phyloP scores from a whole-genome alignment of 257 asterid genomes.

The Solanum peruvianum region DNA sequence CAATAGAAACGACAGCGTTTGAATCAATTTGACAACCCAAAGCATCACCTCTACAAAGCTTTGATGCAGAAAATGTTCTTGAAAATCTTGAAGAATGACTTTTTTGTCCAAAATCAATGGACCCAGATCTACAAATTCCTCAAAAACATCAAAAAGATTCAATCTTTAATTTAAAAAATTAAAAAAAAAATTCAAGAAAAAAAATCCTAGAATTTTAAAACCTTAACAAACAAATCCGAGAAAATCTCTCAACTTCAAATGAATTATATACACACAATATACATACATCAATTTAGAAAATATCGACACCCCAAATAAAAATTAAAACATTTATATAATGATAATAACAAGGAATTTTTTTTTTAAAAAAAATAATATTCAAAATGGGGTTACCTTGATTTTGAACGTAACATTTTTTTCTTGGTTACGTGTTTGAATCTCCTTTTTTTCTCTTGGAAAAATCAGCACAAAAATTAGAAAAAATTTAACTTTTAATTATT shows the following conservation, averaged over 20 bases:
- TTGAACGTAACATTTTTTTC: not conserved
- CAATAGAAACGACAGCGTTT: conserved; percentile 27
- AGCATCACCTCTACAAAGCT: conserved; percentile 7
- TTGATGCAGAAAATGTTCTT: conserved; percentile 35
- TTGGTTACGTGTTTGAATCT: not conserved
- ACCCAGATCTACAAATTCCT: conserved; percentile 40
- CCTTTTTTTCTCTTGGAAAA: not conserved
- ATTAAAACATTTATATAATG: not conserved
- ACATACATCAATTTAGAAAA: not conserved
- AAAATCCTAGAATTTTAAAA: not conserved
- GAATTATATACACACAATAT: not conserved
- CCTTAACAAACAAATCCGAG: not conserved
- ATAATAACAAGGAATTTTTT: not conserved
- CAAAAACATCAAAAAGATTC: not conserved
- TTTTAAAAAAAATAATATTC: not conserved
- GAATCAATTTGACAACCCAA: conserved; percentile 16
- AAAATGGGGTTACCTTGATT: conserved; percentile 1
- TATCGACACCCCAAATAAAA: not conserved
- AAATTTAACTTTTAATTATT: too few relatives aligned
- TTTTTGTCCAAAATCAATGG: conserved; percentile 36
- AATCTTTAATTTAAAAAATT: not conserved
- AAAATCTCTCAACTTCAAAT: not conserved
- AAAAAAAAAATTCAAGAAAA: not conserved
- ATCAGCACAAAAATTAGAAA: not conserved
- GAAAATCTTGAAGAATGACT: conserved; percentile 32